Percentiles rank a stretch among this genome's conserved stretches.
These are phyloP conservation scores for Ploettnerulaceae sp. DNA, from an alignment of 2,329 filamentous ascomycete species.

Conservation along the genomic window DNA sequence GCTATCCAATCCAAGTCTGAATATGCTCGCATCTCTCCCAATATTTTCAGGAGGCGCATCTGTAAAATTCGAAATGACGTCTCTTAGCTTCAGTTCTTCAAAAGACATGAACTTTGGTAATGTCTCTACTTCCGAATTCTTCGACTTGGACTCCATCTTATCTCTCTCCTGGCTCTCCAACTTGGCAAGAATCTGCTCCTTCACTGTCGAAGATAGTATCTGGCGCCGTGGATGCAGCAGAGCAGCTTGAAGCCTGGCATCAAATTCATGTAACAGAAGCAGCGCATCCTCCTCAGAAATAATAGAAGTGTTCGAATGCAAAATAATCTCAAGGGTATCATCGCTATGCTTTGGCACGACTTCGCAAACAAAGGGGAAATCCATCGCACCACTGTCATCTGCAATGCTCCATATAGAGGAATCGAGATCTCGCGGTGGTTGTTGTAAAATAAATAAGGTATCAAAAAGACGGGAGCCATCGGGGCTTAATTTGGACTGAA, in stretches of 20 bases:
- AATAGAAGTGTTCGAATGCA: constrained; percentile 56
- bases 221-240: constrained; percentile 30
- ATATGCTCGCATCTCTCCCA: constrained; percentile 63
- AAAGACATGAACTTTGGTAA: constrained; percentile 16
- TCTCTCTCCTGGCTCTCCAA: constrained; percentile 1
- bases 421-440: constrained; percentile 53
- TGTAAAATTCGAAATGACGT: constrained; percentile 49
- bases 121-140: not conserved
- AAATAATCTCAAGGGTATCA: constrained; percentile 51
- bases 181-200: constrained; percentile 21
- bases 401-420: constrained; percentile 50
- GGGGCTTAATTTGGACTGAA: constrained; percentile 51
- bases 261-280: constrained; percentile 23
- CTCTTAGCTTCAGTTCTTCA: constrained; percentile 40
- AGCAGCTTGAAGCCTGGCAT: constrained; percentile 21
- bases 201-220: constrained; percentile 22
- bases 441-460: constrained; percentile 74
- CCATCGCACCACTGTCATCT: constrained; percentile 60
- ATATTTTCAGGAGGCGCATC: constrained; percentile 48
- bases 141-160: too few relatives aligned
- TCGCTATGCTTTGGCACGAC: constrained; percentile 51
- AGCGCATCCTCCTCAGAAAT: constrained; percentile 22
- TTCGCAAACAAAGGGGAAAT: constrained; percentile 74
- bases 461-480: constrained; percentile 64
- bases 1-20: constrained; percentile 84